phyloP scores from a whole-genome alignment of 2,329 filamentous ascomycete species.

The Bipolaris zeicola region DNA sequence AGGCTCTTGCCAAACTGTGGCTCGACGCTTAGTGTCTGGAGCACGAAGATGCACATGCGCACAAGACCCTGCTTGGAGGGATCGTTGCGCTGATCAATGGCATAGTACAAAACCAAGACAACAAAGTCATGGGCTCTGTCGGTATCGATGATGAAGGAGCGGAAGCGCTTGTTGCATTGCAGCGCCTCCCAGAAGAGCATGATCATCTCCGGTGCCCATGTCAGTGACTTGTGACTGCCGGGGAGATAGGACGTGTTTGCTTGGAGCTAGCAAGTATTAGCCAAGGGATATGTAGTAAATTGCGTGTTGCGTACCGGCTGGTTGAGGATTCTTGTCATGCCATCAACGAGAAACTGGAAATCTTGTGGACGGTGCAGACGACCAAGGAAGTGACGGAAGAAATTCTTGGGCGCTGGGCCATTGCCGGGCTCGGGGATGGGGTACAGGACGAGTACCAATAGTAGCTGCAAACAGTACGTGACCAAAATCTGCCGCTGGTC shows the following conservation, averaged over 20 bases:
- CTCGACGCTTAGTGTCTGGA: slow-evolving; percentile 94
- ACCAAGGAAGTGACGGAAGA: slow-evolving; percentile 89
- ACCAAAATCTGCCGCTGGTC: slow-evolving; percentile 89
- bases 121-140: slow-evolving; percentile 92
- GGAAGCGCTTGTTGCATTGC: slow-evolving; percentile 96
- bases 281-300: not conserved
- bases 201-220: slow-evolving; percentile 92
- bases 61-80: slow-evolving; percentile 88
- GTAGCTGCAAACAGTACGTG: slow-evolving; percentile 86
- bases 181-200: slow-evolving; percentile 97
- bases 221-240: slow-evolving; percentile 76
- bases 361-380: slow-evolving; percentile 91
- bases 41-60: slow-evolving; percentile 94
- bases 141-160: slow-evolving; percentile 95
- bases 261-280: slow-evolving; percentile 64
- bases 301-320: slow-evolving; percentile 65
- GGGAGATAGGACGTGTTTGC: slow-evolving; percentile 87
- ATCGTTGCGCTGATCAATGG: slow-evolving; percentile 85
- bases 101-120: slow-evolving; percentile 88
- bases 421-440: slow-evolving; percentile 79
- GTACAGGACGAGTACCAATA: slow-evolving; percentile 85
- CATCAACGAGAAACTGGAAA: slow-evolving; percentile 96
- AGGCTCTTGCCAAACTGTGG: slow-evolving; percentile 86
- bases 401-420: slow-evolving; percentile 77
- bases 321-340: slow-evolving; percentile 89